Base-by-base conservation (phyloP, 306 rosid genomes). In the Cucurbita ficifolia region DNA sequence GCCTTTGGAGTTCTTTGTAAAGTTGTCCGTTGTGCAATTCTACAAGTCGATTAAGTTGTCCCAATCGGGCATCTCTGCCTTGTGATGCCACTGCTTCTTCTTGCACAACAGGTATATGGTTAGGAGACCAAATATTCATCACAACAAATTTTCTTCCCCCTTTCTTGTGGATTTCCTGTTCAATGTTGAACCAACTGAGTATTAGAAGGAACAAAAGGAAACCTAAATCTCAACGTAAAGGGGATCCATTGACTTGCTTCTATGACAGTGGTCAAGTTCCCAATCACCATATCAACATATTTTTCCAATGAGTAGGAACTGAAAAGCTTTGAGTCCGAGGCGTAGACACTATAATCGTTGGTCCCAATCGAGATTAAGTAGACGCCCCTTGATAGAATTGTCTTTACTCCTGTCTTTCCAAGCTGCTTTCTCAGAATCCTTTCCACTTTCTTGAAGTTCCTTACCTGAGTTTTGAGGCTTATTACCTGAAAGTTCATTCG, bases 121-220 rank as follows among this genome's bases (percentile, higher is more conserved):
- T 87, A 49, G 67, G 0, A 42, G 84, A 80, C 43, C 78, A 71
- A 62, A 69, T 3, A 55, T 63, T 80, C 21, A 76, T 39, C 69
- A 83, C 21, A 46, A 79, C 87, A 55, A 87, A 81, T 81, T 81
- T 87, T 67, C 88, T 87, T 56, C 88, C 87, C 50, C 88, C 88
- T 64, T 51, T 18, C 48, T 76, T 58, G 72, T 83, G 48, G 56
- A 84, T 76, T 56, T 60, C 86, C 87, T 83, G 54, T 40, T 42
- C 21, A 12, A 40, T 40, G 52, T 11, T 36, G 36, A 2, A 36
- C 22, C 29, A 39, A 39, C 33, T 3, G 0, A 13, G 11, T 8
- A 64, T 64, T 42, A 5, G 14, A 13, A 9, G 8, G 1, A 64
- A 8, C 33, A 9, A 18, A 21, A 7, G 12, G 43, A 33, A 16